Conservation (phyloP, 129 eudicot species). For the Artemisia tridentata region DNA sequence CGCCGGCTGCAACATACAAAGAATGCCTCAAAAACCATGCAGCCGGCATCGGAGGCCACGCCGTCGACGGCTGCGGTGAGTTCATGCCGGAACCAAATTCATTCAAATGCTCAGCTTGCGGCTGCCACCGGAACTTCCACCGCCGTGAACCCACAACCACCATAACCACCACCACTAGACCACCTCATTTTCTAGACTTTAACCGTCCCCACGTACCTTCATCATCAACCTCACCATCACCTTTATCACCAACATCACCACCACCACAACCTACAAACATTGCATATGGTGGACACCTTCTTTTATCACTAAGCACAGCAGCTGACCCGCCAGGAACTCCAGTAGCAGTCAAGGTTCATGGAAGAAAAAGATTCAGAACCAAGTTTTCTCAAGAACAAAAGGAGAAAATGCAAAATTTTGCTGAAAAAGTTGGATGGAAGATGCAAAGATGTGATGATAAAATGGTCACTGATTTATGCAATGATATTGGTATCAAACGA, state of each 20-base stretch:
- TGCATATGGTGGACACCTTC: slow-evolving; percentile 31
- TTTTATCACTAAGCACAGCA: slow-evolving; percentile 41
- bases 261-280: slow-evolving; percentile 47
- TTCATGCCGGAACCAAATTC: slow-evolving; percentile 60
- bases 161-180: slow-evolving; percentile 25
- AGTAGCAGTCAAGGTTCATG: slow-evolving; percentile 36
- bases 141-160: slow-evolving; percentile 60
- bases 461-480: slow-evolving; percentile 54
- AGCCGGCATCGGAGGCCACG: slow-evolving; percentile 75
- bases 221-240: slow-evolving; percentile 9
- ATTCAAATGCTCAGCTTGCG: slow-evolving; percentile 78
- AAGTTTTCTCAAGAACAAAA: slow-evolving; percentile 78
- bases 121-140: slow-evolving; percentile 95
- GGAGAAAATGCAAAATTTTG: slow-evolving; percentile 58
- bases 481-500: slow-evolving; percentile 56
- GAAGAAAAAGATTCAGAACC: slow-evolving; percentile 72
- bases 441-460: slow-evolving; percentile 62
- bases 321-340: slow-evolving; percentile 53
- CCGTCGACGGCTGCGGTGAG: slow-evolving; percentile 89
- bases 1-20: slow-evolving; percentile 32
- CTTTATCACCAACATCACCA: slow-evolving; percentile 45
- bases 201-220: slow-evolving; percentile 14
- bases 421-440: slow-evolving; percentile 73
- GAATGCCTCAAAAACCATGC: slow-evolving; percentile 90
- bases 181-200: slow-evolving; percentile 51